These are phyloP conservation scores for Colletotrichum limetticola DNA, from an alignment of 2,329 filamentous ascomycete genomes.

Conservation along the genomic window DNA sequence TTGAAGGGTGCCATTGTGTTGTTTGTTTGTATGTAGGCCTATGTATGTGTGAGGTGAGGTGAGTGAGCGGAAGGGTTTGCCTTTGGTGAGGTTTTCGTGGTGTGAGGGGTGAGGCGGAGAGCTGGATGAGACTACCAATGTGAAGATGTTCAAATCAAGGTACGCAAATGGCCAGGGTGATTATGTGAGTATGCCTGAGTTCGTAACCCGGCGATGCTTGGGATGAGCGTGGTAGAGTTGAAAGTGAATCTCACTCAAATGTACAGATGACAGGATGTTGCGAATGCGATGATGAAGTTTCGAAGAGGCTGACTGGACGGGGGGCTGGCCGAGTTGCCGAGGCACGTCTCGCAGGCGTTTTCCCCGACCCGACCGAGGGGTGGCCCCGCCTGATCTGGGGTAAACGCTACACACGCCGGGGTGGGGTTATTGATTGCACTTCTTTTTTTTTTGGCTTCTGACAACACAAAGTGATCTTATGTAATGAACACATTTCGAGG, in stretches of 20 bases:
- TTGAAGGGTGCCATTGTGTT: conserved; percentile 33
- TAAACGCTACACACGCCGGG: neutral
- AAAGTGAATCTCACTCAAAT: neutral
- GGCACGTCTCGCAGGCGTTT: conserved; percentile 22
- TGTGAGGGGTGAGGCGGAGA: neutral
- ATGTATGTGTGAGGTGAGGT: neutral
- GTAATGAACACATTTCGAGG: neutral
- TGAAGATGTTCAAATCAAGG: too few species aligned
- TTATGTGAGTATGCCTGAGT: too few species aligned
- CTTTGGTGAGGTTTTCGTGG: neutral
- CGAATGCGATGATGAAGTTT: conserved; percentile 15
- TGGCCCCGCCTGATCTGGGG: conserved; percentile 30
- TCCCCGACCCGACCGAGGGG: neutral
- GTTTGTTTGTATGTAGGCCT: too few species aligned
- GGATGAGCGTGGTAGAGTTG: neutral
- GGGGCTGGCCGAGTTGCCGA: conserved; percentile 29
- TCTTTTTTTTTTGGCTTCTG: conserved; percentile 9
- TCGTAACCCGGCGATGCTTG: neutral
- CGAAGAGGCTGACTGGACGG: neutral
- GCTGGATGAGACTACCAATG: neutral
- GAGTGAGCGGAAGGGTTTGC: neutral
- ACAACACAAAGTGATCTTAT: neutral
- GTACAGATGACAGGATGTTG: conserved; percentile 18
- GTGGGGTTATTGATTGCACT: conserved; percentile 2
- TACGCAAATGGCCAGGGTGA: too few species aligned